phyloP scores from a whole-genome alignment of 2,329 filamentous ascomycete genomes.

The Fusarium nelsonii region DNA sequence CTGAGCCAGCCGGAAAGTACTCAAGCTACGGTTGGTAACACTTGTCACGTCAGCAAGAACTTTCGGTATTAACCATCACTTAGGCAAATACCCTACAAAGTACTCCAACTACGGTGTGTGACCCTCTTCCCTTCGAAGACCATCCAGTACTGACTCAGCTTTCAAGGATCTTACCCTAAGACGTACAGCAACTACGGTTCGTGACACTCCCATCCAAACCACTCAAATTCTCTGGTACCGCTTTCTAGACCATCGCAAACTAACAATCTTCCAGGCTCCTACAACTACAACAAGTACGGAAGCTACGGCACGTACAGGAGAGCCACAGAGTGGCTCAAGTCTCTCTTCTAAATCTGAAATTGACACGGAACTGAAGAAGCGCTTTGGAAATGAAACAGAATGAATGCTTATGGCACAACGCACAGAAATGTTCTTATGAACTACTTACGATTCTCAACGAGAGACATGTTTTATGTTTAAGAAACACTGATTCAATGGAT shows the following conservation, averaged over 20 bases:
- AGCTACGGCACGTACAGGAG: constrained; percentile 39
- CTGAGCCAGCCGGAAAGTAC: not conserved
- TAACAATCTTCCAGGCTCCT: not conserved
- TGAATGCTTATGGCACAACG: constrained; percentile 4
- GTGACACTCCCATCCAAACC: not conserved
- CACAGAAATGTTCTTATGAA: constrained; percentile 34
- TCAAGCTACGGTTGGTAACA: not conserved
- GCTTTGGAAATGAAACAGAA: constrained; percentile 2
- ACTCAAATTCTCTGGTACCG: not conserved
- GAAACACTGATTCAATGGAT: constrained; percentile 4
- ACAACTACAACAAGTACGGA: constrained; percentile 30
- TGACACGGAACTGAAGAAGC: not conserved
- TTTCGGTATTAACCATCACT: not conserved
- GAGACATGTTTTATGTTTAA: constrained; percentile 21
- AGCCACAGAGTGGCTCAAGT: constrained; percentile 23
- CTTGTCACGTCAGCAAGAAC: not conserved
- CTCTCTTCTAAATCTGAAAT: constrained; percentile 24
- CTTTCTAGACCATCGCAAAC: not conserved
- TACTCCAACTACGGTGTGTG: constrained; percentile 15
- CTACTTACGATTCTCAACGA: constrained; percentile 37
- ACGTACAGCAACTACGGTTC: too few species aligned
- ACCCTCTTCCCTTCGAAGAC: not conserved
- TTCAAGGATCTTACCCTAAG: too few species aligned
- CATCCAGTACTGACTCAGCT: not conserved
- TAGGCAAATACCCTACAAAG: not conserved